Evolutionary conservation across 129 eudicot genomes (phyloP).

Genomic region (Chrysanthemum makinoi): DNA sequence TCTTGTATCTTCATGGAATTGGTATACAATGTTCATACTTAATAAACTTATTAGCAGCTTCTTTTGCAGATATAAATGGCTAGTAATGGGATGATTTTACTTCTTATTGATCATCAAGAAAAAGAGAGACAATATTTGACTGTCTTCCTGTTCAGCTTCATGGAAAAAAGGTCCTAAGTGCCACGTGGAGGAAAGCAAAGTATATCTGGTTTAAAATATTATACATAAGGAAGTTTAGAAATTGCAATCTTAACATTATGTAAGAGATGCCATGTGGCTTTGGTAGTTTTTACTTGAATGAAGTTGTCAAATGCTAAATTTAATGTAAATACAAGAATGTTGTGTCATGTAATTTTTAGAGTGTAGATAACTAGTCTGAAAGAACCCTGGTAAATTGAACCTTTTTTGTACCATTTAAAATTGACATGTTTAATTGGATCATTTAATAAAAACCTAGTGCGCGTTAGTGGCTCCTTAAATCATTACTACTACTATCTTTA

Average conservation of each 20-base stretch:
- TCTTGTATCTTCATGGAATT: neutral
- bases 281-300: neutral
- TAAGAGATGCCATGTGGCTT: neutral
- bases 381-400: too few relatives aligned
- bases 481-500: too few relatives aligned
- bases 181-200: neutral
- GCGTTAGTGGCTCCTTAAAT: too few relatives aligned
- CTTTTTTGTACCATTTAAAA: too few relatives aligned
- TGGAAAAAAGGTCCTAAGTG: neutral
- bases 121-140: neutral
- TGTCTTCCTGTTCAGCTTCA: conserved; percentile 10
- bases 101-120: conserved; percentile 6
- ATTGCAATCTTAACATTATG: neutral
- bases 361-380: too few relatives aligned
- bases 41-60: too few relatives aligned
- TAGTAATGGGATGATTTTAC: conserved; percentile 7
- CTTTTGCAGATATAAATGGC: neutral
- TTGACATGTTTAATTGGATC: too few relatives aligned
- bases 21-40: neutral
- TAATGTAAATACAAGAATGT: conserved; percentile 20
- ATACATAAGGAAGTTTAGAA: neutral
- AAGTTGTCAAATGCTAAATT: conserved; percentile 9
- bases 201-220: neutral
- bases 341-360: neutral
- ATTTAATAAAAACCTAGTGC: too few relatives aligned